Evolutionary conservation across 169 alveolate species (phyloP).

Genomic region (Eimeria necatrix): DNA sequence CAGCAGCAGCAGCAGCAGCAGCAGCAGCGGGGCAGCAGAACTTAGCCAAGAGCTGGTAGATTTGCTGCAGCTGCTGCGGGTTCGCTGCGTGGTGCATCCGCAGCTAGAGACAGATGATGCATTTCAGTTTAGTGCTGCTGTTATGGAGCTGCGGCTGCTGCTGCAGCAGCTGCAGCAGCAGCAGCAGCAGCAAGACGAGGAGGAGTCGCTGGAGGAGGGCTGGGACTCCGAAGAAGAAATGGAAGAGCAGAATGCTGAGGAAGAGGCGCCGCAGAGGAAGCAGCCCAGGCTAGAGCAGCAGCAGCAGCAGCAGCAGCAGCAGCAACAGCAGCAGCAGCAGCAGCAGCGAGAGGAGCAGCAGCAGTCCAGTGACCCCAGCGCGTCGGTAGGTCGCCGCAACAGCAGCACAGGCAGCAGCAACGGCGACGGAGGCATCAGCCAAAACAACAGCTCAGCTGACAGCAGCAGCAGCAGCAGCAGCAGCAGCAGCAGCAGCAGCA

Average conservation of each 20-base stretch:
- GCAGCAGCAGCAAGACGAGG: background rate
- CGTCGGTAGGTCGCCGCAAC: background rate
- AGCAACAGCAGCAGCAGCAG: slow-evolving; percentile 37
- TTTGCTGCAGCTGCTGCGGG: slow-evolving; percentile 38
- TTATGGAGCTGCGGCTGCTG: slow-evolving; percentile 42
- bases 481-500: too few relatives aligned
- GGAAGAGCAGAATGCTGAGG: too few relatives aligned
- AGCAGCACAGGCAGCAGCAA: slow-evolving; percentile 2
- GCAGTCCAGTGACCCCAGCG: too few relatives aligned
- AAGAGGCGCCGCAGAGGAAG: background rate
- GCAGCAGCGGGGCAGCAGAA: background rate
- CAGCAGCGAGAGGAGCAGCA: background rate
- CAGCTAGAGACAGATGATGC: slow-evolving; percentile 44
- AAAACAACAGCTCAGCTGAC: too few relatives aligned
- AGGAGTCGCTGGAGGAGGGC: background rate
- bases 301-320: slow-evolving; percentile 28
- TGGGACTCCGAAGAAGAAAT: background rate
- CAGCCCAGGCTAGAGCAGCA: background rate
- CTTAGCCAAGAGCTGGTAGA: background rate
- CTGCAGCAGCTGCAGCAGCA: slow-evolving; percentile 19
- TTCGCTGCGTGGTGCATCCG: slow-evolving; percentile 39
- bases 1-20: slow-evolving; percentile 9
- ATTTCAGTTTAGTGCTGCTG: slow-evolving; percentile 29
- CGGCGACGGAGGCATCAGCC: background rate
- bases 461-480: too few relatives aligned